Conservation (phyloP, 306 rosid species). For the Cucurbita ficifolia region DNA sequence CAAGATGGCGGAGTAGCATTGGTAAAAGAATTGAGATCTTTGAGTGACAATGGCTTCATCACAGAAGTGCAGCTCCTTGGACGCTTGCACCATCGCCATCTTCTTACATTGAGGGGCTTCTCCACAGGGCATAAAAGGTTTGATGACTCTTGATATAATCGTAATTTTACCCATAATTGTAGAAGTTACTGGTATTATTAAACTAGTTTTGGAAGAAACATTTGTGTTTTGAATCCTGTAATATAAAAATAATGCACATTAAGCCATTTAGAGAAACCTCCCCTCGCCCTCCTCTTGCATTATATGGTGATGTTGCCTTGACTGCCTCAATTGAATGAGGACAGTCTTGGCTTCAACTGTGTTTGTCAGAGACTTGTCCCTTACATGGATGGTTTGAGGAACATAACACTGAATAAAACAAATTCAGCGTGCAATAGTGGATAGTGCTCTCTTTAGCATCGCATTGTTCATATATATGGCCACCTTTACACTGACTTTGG, state of each 20-base stretch:
- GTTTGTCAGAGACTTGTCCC: not conserved
- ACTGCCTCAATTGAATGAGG: not conserved
- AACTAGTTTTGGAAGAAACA: not conserved
- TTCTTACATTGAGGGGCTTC: conserved; percentile 69
- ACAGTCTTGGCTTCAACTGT: not conserved
- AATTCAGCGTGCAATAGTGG: not conserved
- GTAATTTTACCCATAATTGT: not conserved
- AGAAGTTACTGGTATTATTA: not conserved
- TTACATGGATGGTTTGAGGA: not conserved
- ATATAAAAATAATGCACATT: not conserved
- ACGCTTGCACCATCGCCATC: conserved; percentile 85
- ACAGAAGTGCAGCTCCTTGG: conserved; percentile 66
- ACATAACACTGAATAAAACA: not conserved
- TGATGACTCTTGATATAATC: not conserved
- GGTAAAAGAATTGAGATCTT: conserved; percentile 54
- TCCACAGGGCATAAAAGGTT: conserved; percentile 58
- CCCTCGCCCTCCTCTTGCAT: not conserved
- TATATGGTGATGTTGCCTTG: not conserved
- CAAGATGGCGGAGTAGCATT: conserved; percentile 45
- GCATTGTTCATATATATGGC: not conserved
- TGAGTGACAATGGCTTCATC: conserved; percentile 34
- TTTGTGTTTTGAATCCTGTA: not conserved
- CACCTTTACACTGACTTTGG: not conserved
- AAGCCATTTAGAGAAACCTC: not conserved
- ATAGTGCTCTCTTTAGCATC: not conserved